phyloP scores from a whole-genome alignment of 2,329 filamentous ascomycete species.

The Penicillium crustosum region DNA sequence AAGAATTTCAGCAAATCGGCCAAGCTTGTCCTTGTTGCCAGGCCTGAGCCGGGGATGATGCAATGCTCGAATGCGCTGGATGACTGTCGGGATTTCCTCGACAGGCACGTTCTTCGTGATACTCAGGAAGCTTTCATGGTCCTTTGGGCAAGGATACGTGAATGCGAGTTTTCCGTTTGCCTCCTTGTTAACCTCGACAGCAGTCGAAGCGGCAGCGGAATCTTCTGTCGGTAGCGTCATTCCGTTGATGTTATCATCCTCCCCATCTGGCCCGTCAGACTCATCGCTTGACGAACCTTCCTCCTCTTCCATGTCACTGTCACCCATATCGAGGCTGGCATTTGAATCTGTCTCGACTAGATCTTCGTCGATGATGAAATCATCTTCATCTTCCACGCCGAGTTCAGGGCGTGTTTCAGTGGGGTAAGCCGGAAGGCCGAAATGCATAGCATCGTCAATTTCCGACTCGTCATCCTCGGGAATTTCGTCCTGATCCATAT shows the following conservation, averaged over 20 bases:
- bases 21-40: constrained; percentile 81
- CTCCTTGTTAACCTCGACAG: constrained; percentile 46
- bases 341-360: constrained; percentile 78
- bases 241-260: constrained; percentile 70
- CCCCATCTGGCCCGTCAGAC: constrained; percentile 50
- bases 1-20: constrained; percentile 51
- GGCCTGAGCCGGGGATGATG: constrained; percentile 84
- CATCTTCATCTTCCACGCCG: constrained; percentile 88
- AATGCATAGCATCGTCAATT: constrained; percentile 59
- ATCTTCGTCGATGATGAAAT: constrained; percentile 87
- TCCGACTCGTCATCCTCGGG: constrained; percentile 40
- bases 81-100: constrained; percentile 69
- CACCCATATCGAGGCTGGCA: constrained; percentile 43
- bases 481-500: constrained; percentile 31
- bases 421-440: constrained; percentile 58
- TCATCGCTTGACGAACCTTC: constrained; percentile 53
- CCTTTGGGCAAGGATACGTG: constrained; percentile 81
- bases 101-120: constrained; percentile 62
- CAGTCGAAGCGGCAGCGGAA: constrained; percentile 28
- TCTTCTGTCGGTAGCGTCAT: constrained; percentile 49
- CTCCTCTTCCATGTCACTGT: constrained; percentile 53
- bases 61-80: constrained; percentile 88
- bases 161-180: constrained; percentile 63
- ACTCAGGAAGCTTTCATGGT: constrained; percentile 69
- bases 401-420: constrained; percentile 47